Conservation (phyloP, 176 grass and related monocot genomes). For the Poa annua region DNA sequence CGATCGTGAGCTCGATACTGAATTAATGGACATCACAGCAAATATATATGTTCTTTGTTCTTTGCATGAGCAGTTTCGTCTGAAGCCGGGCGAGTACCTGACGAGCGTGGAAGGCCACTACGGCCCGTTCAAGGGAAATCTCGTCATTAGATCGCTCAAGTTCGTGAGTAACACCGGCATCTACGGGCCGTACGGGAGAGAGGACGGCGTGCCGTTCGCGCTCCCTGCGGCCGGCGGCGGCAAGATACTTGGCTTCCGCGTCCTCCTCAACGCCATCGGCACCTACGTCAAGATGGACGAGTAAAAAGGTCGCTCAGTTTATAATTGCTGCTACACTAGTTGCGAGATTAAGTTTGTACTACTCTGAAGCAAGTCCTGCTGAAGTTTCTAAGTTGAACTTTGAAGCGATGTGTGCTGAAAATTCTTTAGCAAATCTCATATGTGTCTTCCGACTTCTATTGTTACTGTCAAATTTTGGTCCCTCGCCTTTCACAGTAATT, state of each 20-base stretch:
- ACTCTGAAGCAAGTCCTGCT: no score
- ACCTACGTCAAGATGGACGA: not conserved
- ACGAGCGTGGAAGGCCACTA: not conserved
- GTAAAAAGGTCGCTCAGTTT: not conserved
- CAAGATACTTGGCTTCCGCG: not conserved
- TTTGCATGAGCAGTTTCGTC: not conserved
- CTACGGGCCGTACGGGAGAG: not conserved
- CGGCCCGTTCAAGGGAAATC: not conserved
- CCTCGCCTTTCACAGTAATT: no score
- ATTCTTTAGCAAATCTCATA: no score
- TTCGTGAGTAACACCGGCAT: not conserved
- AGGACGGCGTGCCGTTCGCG: not conserved
- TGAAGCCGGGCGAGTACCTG: not conserved
- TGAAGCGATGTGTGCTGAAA: no score
- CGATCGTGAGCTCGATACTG: not conserved
- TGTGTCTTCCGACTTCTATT: no score
- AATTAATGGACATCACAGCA: no score
- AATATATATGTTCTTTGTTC: no score
- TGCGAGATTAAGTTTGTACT: no score
- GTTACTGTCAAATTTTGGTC: no score
- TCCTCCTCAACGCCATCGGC: not conserved
- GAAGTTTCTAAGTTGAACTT: no score
- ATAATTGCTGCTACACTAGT: no score
- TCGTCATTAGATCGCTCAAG: not conserved
- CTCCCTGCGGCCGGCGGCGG: not conserved